Conservation (phyloP, 345 rosid genomes). For the Iberis pinnata region DNA sequence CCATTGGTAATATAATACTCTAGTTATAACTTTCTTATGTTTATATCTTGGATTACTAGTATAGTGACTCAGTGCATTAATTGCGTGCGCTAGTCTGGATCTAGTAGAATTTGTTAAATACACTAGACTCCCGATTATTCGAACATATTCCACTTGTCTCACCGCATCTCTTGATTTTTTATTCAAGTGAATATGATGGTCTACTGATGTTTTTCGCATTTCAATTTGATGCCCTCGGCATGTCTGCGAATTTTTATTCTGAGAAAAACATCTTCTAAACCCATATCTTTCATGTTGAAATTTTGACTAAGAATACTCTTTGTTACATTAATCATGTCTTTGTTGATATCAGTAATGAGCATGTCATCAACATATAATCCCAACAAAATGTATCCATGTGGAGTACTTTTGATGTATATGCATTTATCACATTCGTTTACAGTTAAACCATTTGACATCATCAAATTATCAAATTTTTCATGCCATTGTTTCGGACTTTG, state of each 20-base stretch:
- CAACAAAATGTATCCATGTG: not conserved
- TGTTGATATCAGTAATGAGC: not conserved
- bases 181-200: not conserved
- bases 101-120: not conserved
- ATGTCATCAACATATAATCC: not conserved
- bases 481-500: not conserved
- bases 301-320: not conserved
- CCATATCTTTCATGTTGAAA: not conserved
- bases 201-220: not conserved
- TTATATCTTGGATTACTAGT: no score
- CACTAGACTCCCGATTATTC: not conserved
- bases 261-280: not conserved
- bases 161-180: not conserved
- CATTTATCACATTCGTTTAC: not conserved
- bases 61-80: no score
- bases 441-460: not conserved
- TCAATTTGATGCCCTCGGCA: not conserved
- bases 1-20: no score
- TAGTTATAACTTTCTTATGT: no score
- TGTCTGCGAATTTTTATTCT: not conserved
- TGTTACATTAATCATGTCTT: not conserved
- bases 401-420: not conserved
- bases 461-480: not conserved
- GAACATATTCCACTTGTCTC: not conserved
- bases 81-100: not conserved